Conservation (phyloP, 2,329 filamentous ascomycete genomes). For the Berkeleyomyces rouxiae region DNA sequence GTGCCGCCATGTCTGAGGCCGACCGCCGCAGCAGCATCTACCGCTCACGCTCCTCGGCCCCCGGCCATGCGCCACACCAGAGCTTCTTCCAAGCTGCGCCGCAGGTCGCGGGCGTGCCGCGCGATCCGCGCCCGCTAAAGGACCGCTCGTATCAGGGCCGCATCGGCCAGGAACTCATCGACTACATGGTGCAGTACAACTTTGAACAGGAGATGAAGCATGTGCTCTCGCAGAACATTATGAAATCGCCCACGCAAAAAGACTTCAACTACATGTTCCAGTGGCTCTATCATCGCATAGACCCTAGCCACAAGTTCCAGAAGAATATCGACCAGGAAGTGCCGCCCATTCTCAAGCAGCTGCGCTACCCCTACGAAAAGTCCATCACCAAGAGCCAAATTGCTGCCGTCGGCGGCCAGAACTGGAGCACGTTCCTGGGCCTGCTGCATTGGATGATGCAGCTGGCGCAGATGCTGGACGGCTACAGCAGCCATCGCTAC, state of each 20-base stretch:
- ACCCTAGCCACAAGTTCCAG: conserved; percentile 81
- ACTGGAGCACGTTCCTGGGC: conserved; percentile 89
- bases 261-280: conserved; percentile 98
- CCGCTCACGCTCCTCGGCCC: conserved; percentile 48
- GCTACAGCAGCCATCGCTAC: conserved; percentile 61
- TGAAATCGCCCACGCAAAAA: conserved; percentile 91
- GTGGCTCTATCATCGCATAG: conserved; percentile 91
- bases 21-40: conserved; percentile 71
- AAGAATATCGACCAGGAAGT: conserved; percentile 94
- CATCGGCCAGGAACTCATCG: conserved; percentile 76
- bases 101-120: conserved; percentile 62
- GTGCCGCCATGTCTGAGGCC: conserved; percentile 26
- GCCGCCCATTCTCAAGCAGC: conserved; percentile 75
- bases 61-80: conserved; percentile 57
- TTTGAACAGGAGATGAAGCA: conserved; percentile 98
- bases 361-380: conserved; percentile 88
- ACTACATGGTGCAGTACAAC: conserved; percentile 83
- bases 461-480: conserved; percentile 80
- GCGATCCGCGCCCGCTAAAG: conserved; percentile 72
- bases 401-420: conserved; percentile 84
- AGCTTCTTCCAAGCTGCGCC: conserved; percentile 90
- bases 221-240: conserved; percentile 72
- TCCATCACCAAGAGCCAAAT: conserved; percentile 95
- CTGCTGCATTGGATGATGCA: conserved; percentile 99
- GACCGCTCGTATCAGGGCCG: conserved; percentile 64